Evolutionary conservation across 176 grass and related monocot species (phyloP), one percentile per base, ranked within the genome.

Genomic region (Eleusine coracana): DNA sequence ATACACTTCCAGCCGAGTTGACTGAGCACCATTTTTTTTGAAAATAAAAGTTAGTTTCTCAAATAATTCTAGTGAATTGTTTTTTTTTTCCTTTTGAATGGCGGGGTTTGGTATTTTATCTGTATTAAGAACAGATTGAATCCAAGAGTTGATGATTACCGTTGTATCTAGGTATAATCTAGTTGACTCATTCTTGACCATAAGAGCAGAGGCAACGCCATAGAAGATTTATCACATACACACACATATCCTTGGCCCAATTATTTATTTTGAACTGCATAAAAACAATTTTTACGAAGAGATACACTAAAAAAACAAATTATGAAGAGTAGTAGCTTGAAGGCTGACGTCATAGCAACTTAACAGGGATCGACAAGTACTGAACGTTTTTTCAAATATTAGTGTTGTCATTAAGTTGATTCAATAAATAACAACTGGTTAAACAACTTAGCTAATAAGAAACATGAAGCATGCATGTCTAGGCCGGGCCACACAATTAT

Each of bases 361-460:
- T 68, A 45, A 80, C 20, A 80, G 44, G 70, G 2, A 73, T 52
- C 1, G 46, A 28, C 69, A 71, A 77, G n/a, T 23, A 20, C 29
- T 59, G 8, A 42, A 44, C 8, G 3, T 63, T 77, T 29, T 10
- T 7, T 49, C 18, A 5, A 46, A 34, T 42, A 49, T 2, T 27
- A 2, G 7, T 65, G 25, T 74, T 38, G 16, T 20, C 41, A 60
- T 29, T 51, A 10, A 17, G 29, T 52, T 15, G 41, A 68, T 5
- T 68, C 4, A 37, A 54, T 29, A 41, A 41, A 25, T 16, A 68
- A 18, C 12, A 55, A 31, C 56, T 71, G 9, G 8, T n/a, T 71
- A 84, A 67, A 6, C 38, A 68, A 84, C 73, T 77, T 84, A 38
- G 11, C 76, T 3, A 68, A 31, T 46, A 46, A 71, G 68, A 39